Base-by-base conservation (phyloP, 148 eudicot genomes). In the Fagopyrum homotropicum region DNA sequence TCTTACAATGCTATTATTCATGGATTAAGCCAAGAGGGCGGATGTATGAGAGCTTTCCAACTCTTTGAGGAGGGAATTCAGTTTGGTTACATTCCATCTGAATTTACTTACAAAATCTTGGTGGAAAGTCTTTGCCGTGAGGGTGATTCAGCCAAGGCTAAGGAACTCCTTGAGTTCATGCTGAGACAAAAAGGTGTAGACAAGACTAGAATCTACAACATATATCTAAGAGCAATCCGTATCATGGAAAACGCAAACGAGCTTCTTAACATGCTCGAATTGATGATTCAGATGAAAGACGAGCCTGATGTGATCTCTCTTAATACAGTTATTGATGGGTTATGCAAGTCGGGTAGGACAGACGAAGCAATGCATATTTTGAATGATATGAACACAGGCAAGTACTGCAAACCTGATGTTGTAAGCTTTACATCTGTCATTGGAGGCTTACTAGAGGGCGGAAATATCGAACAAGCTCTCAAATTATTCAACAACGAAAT, bases 31-130 rank as follows among this genome's bases (percentile, higher is more conserved):
- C 83, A 78, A 77, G 87, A 85, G 45, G 89, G 89, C 43, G 91
- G 92, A 51, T 90, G 83, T 85, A 88, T 91, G 86, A 89, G 98
- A 85, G 98, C 97, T 52, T 94, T 82, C 75, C 98, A 94, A 75
- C 80, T 94, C 79, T 82, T 91, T 80, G 90, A 90, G 84, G 90
- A 92, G 80, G 98, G 97, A 73, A 79, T 78, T 63, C 68, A 77
- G 14, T 85, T 88, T 72, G 89, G 90, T 16, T 94, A 90, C 82
- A 69, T 64, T 68, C 98, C 97, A 30, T 91, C 98, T 16, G 97
- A 90, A 69, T 85, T 72, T 76, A 91, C 98, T 40, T 94, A 83
- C 73, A 87, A 75, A 63, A 60, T 87, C 64, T 84, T 94, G 83
- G 78, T 89, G 9, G 96, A 91, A 81, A 81, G 89, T 80, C 93